A percentile compares a stretch with the other conserved stretches of the same genome.
These are phyloP conservation scores for Tephrocybe rancida DNA, from an alignment of 768 basidiomycete genomes.

Conservation along the genomic window DNA sequence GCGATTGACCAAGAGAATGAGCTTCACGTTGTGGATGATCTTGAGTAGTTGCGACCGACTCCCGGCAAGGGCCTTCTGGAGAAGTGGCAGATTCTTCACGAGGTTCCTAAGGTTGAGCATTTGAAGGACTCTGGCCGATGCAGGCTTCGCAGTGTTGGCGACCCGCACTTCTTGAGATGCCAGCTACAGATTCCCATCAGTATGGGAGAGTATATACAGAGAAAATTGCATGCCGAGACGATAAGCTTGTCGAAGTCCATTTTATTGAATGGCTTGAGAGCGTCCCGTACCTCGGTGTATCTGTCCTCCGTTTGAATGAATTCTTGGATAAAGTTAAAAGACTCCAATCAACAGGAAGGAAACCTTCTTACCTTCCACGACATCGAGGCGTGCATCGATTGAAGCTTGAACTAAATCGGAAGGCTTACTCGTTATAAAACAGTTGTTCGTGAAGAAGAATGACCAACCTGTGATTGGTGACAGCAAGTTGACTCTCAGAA, in stretches of 20 bases:
- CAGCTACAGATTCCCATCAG: slow-evolving; percentile 50
- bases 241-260: slow-evolving; percentile 91
- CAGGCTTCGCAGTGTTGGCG: slow-evolving; percentile 58
- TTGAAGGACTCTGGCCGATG: slow-evolving; percentile 69
- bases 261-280: slow-evolving; percentile 71
- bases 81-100: slow-evolving; percentile 64
- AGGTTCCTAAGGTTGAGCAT: slow-evolving; percentile 80
- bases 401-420: slow-evolving; percentile 49
- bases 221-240: slow-evolving; percentile 48
- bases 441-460: not conserved
- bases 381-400: slow-evolving; percentile 83
- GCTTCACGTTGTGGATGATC: slow-evolving; percentile 60
- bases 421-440: not conserved
- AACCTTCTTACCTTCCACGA: slow-evolving; percentile 66
- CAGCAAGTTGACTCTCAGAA: slow-evolving; percentile 78
- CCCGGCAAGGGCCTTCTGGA: slow-evolving; percentile 64
- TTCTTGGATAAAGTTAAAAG: slow-evolving; percentile 43
- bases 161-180: slow-evolving; percentile 62
- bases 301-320: slow-evolving; percentile 76
- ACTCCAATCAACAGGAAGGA: not conserved
- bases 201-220: not conserved
- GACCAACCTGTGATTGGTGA: slow-evolving; percentile 73
- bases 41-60: slow-evolving; percentile 60
- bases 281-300: slow-evolving; percentile 68
- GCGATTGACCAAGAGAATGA: no score